These are phyloP conservation scores for Pichia paraexigua DNA, from an alignment of 805 yeast genomes.

Conservation along the genomic window DNA sequence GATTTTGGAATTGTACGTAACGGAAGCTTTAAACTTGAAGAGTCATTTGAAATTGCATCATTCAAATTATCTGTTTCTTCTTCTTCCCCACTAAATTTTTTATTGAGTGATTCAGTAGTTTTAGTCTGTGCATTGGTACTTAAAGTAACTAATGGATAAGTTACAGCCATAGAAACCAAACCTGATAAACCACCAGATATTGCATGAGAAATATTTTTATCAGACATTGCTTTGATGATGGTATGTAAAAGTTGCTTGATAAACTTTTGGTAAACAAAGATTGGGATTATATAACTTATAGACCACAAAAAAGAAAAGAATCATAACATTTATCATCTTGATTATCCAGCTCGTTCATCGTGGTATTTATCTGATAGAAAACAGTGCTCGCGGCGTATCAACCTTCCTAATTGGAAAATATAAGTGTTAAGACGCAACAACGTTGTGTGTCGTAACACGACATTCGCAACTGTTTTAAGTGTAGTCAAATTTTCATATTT, in stretches of 20 bases:
- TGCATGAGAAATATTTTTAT: conserved; percentile 62
- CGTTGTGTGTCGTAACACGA: neutral
- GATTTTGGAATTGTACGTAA: conserved; percentile 3
- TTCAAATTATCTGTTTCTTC: conserved; percentile 13
- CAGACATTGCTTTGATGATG: conserved; percentile 25
- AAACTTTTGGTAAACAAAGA: too few species aligned
- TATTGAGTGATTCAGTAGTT: neutral
- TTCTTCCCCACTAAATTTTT: neutral
- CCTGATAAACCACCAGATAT: conserved; percentile 93
- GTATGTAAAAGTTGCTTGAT: too few species aligned
- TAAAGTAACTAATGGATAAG: conserved; percentile 82
- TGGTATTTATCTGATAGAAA: neutral
- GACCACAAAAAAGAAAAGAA: too few species aligned
- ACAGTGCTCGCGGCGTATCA: neutral
- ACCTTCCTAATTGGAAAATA: neutral
- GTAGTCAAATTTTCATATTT: neutral
- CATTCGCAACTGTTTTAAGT: neutral
- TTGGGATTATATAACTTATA: too few species aligned
- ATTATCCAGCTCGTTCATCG: too few species aligned
- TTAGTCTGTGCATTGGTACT: conserved; percentile 86
- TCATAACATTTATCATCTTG: too few species aligned
- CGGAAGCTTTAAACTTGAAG: conserved; percentile 7
- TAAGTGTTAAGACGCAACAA: neutral
- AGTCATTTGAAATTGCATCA: neutral
- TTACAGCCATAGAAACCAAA: conserved; percentile 74